Conservation (phyloP, 2,329 filamentous ascomycete species). For the Epichloe brachyelytri region DNA sequence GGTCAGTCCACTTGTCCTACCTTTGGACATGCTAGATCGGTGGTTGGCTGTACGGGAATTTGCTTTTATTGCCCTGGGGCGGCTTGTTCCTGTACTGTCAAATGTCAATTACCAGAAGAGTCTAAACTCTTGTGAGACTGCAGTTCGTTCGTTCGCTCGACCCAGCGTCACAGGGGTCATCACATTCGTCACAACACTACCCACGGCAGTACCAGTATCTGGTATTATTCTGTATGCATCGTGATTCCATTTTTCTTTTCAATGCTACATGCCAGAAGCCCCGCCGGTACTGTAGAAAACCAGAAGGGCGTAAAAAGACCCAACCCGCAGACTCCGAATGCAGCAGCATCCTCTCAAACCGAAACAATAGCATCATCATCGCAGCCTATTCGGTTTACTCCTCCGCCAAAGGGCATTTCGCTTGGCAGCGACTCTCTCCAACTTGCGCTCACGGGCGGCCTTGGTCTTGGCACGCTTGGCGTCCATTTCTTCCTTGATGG, state of each 20-base stretch:
- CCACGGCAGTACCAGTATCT: not conserved
- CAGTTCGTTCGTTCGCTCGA: no score
- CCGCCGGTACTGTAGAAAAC: slow-evolving; percentile 35
- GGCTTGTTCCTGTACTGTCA: no score
- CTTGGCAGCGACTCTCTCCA: slow-evolving; percentile 86
- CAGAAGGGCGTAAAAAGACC: slow-evolving; percentile 35
- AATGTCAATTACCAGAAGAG: no score
- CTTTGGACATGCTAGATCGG: no score
- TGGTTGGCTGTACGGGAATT: no score
- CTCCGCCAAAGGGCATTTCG: slow-evolving; percentile 71
- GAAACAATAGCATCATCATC: slow-evolving; percentile 22
- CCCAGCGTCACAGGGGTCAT: not conserved
- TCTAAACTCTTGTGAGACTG: no score
- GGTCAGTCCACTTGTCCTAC: no score
- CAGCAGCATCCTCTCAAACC: slow-evolving; percentile 42
- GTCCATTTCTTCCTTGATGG: slow-evolving; percentile 99
- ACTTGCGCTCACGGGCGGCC: slow-evolving; percentile 97
- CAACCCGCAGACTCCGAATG: slow-evolving; percentile 49
- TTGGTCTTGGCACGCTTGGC: slow-evolving; percentile 99
- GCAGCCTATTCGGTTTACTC: slow-evolving; percentile 35
- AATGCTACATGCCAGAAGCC: slow-evolving; percentile 46
- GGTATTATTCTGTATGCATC: slow-evolving; percentile 19
- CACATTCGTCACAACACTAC: not conserved
- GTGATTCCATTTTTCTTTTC: slow-evolving; percentile 36
- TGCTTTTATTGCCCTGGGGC: no score